phyloP scores from a whole-genome alignment of 208 protist genomes.

The Phytomonas francai region DNA sequence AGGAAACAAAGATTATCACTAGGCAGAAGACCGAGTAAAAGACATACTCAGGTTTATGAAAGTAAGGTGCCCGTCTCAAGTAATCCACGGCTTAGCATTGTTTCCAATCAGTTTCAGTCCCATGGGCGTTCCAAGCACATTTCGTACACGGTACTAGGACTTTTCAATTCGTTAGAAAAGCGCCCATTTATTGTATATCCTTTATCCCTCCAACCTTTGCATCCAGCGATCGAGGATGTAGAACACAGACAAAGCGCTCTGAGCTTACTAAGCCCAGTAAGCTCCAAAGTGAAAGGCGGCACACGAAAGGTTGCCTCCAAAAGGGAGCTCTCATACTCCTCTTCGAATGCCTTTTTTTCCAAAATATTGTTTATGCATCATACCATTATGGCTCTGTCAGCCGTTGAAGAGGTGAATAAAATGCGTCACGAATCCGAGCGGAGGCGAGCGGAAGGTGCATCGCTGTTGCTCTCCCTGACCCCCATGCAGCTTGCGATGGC shows the following conservation, averaged over 20 bases:
- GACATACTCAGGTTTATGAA: not conserved
- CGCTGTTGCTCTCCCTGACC: conserved; percentile 60
- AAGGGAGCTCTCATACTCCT: not conserved
- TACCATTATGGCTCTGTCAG: not conserved
- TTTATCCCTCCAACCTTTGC: not conserved
- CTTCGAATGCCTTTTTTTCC: not conserved
- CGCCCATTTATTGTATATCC: not conserved
- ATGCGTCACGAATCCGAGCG: not conserved
- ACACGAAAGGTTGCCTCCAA: not conserved
- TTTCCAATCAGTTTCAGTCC: not conserved
- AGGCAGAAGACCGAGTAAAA: not conserved
- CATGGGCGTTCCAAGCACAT: not conserved
- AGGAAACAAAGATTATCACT: not conserved
- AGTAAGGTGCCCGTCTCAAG: not conserved
- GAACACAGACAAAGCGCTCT: no score
- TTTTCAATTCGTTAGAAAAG: not conserved
- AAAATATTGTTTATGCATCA: not conserved
- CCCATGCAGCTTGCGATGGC: conserved; percentile 54
- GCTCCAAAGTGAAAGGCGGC: no score
- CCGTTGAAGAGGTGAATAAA: not conserved
- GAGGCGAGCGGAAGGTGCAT: conserved; percentile 16
- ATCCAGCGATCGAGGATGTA: not conserved
- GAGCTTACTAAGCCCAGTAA: no score
- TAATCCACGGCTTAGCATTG: not conserved
- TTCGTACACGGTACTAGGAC: not conserved